Base-by-base conservation (phyloP, 2,329 filamentous ascomycete genomes). In the Cladophialophora psammophila region DNA sequence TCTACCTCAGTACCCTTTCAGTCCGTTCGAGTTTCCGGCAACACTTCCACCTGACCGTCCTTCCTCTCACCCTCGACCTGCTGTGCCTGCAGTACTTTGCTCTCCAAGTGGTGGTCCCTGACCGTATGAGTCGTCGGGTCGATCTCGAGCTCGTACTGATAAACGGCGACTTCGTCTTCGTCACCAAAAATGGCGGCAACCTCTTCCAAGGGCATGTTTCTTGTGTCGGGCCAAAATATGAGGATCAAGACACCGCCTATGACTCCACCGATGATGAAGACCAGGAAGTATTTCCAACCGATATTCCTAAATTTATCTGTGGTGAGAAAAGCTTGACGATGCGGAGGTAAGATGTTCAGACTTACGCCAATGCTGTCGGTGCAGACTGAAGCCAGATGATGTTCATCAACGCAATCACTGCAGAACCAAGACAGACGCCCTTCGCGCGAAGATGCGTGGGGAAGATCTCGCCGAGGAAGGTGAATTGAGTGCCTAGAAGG, bases 171-270 rank as follows among this genome's bases (percentile, higher is more conserved):
- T 8, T 63, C 59, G 20, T 66, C 60, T 20, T 18, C 52, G 40
- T 68, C 73, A 50, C 74, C 73, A 34, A 79, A 73, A 18, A 70
- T 64, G 42, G 69, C 69, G 5, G 88, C 70, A 42, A 77, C 75
- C 54, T 77, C 76, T 53, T 78, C 76, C 20, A 78, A 62, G 0
- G 76, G 74, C 13, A 75, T 74, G 6, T 72, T 72, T 20, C 72
- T 73, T 2, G 76, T 78, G 67, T 78, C 76, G 12, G 76, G 69
- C 32, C 55, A 63, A 31, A 50, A 56, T n/a, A 58, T 34, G 20
- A 57, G 45, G 12, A 68, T 52, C 2, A 65, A 15, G 15, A 65
- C 18, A 5, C 34, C 57, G 18, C 52, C 58, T 0, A 65, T 20
- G 12, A 35, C 15, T 13, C 42, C 58, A 20, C 20, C n/a, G n/a